A percentile compares a stretch with the other conserved stretches of the same genome.
Conservation (phyloP, 106 monocot species). For the Allium fistulosum region DNA sequence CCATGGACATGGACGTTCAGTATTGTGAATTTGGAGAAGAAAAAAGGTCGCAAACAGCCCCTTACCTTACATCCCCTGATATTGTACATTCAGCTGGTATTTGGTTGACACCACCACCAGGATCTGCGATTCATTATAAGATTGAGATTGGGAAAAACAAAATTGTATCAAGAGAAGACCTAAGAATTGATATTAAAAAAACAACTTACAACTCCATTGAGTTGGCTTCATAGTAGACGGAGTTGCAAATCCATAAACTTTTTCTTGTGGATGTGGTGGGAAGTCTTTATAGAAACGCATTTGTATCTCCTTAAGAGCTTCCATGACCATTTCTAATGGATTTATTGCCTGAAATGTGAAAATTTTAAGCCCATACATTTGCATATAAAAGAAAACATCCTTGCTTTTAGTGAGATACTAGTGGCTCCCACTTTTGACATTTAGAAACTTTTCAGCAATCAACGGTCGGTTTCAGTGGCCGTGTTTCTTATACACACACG, state of each 20-base stretch:
- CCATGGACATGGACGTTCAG: too few species aligned
- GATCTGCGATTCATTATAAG: conserved; percentile 43
- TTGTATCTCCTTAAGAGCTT: conserved; percentile 93
- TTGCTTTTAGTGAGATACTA: too few species aligned
- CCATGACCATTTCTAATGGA: conserved; percentile 78
- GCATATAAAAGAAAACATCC: too few species aligned
- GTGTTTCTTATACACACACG: too few species aligned
- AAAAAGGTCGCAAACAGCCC: too few species aligned
- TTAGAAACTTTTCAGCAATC: too few species aligned
- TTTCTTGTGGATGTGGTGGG: conserved; percentile 76
- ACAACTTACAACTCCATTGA: conserved; percentile 88
- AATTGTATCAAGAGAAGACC: too few species aligned
- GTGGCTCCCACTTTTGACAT: too few species aligned
- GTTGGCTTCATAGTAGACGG: conserved; percentile 99
- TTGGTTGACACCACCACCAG: conserved; percentile 87
- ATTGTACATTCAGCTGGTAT: conserved; percentile 93
- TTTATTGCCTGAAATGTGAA: conserved; percentile 72
- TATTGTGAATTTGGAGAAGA: too few species aligned
- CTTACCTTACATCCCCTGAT: conserved; percentile 90
- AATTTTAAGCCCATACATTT: too few species aligned
- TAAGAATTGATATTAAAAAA: neutral
- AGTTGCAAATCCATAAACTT: conserved; percentile 77
- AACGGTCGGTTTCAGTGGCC: too few species aligned
- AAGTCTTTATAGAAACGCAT: conserved; percentile 79
- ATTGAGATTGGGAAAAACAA: too few species aligned